Base-by-base conservation (phyloP, 257 asterid genomes). In the Gentiana dahurica region DNA sequence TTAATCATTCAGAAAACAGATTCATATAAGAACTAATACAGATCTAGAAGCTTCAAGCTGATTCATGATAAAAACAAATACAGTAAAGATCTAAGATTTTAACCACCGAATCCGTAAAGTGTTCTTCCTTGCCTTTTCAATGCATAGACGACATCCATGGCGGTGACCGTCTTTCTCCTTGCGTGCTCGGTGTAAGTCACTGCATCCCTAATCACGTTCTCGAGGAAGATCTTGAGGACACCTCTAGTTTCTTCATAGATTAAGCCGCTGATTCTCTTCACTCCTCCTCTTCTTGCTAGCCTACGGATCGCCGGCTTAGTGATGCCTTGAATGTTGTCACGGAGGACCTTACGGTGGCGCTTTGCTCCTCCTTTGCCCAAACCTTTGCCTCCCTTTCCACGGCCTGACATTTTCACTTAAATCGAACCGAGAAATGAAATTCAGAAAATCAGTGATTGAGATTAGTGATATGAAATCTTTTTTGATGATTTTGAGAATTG, bases 301-400 rank as follows among this genome's bases (percentile, higher is more conserved):
- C 67, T 36, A n/a, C 67, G 8, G 1, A 63, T 63, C 6, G 67
- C 55, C 3, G 67, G 67, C 50, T 63, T 63, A 0, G 67, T 63
- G 1, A 63, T 63, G 32, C 67, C 67, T 41, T 54, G 60, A 48
- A 63, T 63, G 55, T 54, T 46, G 24, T 63, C 67, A 4, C 67
- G 51, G 43, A 54, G 61, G 6, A 63, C 55, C 11, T 63, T 54
- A 32, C 55, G 61, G 36, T 63, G 67, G 1, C 67, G 55, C 32
- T 54, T 63, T 3, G 67, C 67, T 46, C 67, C 67, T 11, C 67
- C 67, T 34, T 63, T 63, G 8, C 67, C 67, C 37, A 63, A 36
- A 1, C 61, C 67, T 13, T 54, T 46, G 2, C 61, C 67, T 12
- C 67, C 67, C 61, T 63, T 63, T 4, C 61, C 67, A 9, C 61